Evolutionary conservation across 2,329 filamentous ascomycete species (phyloP).

Genomic region (Sclerotinia spermophila): DNA sequence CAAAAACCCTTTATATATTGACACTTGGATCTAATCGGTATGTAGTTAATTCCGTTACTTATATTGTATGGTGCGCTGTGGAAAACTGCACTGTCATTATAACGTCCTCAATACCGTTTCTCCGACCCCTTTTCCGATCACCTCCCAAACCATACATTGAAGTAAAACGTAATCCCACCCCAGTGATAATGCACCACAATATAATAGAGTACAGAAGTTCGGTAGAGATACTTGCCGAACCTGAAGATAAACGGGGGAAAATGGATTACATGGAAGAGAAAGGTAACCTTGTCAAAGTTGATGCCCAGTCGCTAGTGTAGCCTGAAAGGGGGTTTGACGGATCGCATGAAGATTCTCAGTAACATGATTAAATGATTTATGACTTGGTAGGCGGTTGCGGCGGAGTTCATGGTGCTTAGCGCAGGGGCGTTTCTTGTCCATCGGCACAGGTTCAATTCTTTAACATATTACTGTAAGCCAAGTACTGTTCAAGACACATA

Average conservation of each 20-base stretch:
- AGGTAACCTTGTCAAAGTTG: not conserved
- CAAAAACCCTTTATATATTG: not conserved
- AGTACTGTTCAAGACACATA: no score
- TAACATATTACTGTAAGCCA: not conserved
- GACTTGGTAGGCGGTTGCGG: not conserved
- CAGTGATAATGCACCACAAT: not conserved
- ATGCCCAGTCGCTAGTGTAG: not conserved
- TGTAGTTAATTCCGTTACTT: not conserved
- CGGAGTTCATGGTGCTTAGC: not conserved
- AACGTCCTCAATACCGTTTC: constrained; percentile 11
- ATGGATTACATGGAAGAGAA: not conserved
- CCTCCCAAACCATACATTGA: constrained; percentile 2
- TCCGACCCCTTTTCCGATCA: constrained; percentile 6
- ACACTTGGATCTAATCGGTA: not conserved
- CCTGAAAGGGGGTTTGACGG: not conserved
- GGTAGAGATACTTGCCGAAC: not conserved
- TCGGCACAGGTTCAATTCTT: not conserved
- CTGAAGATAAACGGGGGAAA: not conserved
- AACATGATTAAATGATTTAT: not conserved
- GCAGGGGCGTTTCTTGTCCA: not conserved
- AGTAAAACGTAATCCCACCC: not conserved
- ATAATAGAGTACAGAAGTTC: not conserved
- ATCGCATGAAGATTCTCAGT: not conserved
- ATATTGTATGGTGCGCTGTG: constrained; percentile 11
- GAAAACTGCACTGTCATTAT: constrained; percentile 16